Percentiles rank a stretch among this genome's conserved stretches.
Evolutionary conservation across 2,329 filamentous ascomycete species (phyloP).

Genomic region (Corinectria fuckeliana): DNA sequence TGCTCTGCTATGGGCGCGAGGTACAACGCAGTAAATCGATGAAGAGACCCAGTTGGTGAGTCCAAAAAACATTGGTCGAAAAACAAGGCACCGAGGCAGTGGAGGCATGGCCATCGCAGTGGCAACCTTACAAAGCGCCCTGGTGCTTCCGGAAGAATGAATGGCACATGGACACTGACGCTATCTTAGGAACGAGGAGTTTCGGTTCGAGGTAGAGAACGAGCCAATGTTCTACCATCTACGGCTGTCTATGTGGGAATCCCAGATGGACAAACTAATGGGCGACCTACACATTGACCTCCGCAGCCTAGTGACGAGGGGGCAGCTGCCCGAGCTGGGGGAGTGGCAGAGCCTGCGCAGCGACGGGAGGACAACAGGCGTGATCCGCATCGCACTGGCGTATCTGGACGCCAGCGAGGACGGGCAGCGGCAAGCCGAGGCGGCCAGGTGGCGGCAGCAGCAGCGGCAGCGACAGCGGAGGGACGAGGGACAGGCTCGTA

Average conservation of each 20-base stretch:
- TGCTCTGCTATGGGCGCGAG: slow-evolving; percentile 36
- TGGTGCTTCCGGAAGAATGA: slow-evolving; percentile 14
- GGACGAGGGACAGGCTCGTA: slow-evolving; percentile 30
- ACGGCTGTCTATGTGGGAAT: slow-evolving; percentile 35
- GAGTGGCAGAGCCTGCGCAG: slow-evolving; percentile 31
- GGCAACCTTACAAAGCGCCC: slow-evolving; percentile 12
- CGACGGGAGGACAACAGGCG: slow-evolving; percentile 27
- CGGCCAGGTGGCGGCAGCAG: slow-evolving; percentile 24
- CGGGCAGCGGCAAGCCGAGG: slow-evolving; percentile 25
- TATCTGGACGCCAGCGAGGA: slow-evolving; percentile 30
- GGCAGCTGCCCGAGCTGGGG: slow-evolving; percentile 25
- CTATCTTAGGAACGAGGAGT: slow-evolving; percentile 35
- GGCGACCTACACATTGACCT: slow-evolving; percentile 36
- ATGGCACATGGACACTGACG: slow-evolving; percentile 24
- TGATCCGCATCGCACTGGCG: slow-evolving; percentile 27
- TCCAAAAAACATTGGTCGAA: slow-evolving; percentile 19
- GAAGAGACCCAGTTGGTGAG: slow-evolving; percentile 34
- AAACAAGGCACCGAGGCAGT: slow-evolving; percentile 7
- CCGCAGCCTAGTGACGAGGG: slow-evolving; percentile 30
- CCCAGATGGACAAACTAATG: slow-evolving; percentile 36
- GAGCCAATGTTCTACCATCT: slow-evolving; percentile 38
- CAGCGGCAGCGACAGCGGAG: slow-evolving; percentile 18
- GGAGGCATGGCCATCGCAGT: slow-evolving; percentile 16
- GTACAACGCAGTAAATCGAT: slow-evolving; percentile 32
- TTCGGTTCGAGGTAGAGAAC: slow-evolving; percentile 34